phyloP scores from a whole-genome alignment of 208 protist species.

The Trypanosoma rangeli region DNA sequence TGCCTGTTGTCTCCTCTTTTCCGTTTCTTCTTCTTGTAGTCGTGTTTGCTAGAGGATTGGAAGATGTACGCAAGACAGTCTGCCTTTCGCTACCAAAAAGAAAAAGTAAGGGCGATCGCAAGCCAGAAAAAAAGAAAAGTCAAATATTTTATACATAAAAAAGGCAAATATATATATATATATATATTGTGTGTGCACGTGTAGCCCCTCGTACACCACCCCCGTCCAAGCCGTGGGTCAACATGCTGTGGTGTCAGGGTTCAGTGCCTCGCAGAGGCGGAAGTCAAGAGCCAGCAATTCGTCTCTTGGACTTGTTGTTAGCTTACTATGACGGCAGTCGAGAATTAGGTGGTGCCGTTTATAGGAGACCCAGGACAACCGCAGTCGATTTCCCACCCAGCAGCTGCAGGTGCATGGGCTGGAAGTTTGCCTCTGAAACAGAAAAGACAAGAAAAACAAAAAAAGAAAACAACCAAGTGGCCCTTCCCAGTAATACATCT shows the following conservation, averaged over 20 bases:
- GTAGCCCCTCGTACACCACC: too few relatives aligned
- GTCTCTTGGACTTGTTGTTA: too few relatives aligned
- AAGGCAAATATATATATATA: background rate
- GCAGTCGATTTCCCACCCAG: background rate
- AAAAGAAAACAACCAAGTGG: background rate
- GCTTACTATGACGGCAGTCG: too few relatives aligned
- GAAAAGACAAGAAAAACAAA: background rate
- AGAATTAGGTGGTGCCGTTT: too few relatives aligned
- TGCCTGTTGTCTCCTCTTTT: background rate
- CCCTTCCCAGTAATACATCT: too few relatives aligned
- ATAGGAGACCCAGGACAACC: background rate
- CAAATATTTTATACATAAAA: too few relatives aligned
- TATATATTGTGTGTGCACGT: too few relatives aligned
- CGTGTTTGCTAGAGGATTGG: slow-evolving; percentile 6
- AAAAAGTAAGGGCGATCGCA: background rate
- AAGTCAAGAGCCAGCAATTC: too few relatives aligned
- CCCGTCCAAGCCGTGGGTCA: too few relatives aligned
- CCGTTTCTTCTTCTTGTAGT: background rate
- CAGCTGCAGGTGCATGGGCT: too few relatives aligned
- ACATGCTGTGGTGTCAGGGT: too few relatives aligned
- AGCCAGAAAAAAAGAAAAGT: background rate
- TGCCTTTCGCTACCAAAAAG: background rate
- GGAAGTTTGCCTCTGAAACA: background rate
- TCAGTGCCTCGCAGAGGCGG: too few relatives aligned
- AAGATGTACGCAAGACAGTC: background rate